A percentile compares a stretch with the other conserved stretches of the same genome.
phyloP scores from a whole-genome alignment of 129 eudicot genomes.

The Erigeron canadensis region DNA sequence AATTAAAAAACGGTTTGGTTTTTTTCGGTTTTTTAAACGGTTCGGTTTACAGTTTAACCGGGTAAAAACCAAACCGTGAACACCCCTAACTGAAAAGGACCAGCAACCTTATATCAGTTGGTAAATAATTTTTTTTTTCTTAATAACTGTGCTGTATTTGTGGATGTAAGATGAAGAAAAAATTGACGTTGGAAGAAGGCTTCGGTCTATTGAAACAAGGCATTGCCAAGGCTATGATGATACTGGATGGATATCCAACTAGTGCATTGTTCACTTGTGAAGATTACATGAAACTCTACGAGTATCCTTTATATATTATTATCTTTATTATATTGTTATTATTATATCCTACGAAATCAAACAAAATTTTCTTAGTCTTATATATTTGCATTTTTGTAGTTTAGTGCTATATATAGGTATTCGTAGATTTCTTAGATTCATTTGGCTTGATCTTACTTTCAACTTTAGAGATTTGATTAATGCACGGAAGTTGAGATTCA shows the following conservation, averaged over 20 bases:
- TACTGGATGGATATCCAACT: conserved; percentile 50
- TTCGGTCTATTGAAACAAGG: conserved; percentile 42
- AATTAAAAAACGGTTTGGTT: too few species aligned
- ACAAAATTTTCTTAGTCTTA: too few species aligned
- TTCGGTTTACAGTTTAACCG: too few species aligned
- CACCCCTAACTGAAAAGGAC: too few species aligned
- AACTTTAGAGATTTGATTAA: not conserved
- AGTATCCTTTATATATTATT: conserved; percentile 46
- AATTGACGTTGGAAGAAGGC: conserved; percentile 38
- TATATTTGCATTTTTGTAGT: not conserved
- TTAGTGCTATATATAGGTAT: not conserved
- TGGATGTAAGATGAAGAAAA: conserved; percentile 31
- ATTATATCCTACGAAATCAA: too few species aligned
- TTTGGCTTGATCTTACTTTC: not conserved
- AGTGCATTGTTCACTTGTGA: conserved; percentile 37
- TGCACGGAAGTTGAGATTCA: not conserved
- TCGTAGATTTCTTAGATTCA: not conserved
- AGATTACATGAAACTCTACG: conserved; percentile 48
- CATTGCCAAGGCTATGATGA: conserved; percentile 37
- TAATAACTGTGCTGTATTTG: conserved; percentile 21
- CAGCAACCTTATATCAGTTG: too few species aligned
- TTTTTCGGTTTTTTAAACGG: too few species aligned
- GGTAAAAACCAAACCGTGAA: too few species aligned
- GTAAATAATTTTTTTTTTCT: not conserved
- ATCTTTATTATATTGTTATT: not conserved